Base-by-base conservation (phyloP, 2,329 filamentous ascomycete genomes). In the Penicillium decumbens region DNA sequence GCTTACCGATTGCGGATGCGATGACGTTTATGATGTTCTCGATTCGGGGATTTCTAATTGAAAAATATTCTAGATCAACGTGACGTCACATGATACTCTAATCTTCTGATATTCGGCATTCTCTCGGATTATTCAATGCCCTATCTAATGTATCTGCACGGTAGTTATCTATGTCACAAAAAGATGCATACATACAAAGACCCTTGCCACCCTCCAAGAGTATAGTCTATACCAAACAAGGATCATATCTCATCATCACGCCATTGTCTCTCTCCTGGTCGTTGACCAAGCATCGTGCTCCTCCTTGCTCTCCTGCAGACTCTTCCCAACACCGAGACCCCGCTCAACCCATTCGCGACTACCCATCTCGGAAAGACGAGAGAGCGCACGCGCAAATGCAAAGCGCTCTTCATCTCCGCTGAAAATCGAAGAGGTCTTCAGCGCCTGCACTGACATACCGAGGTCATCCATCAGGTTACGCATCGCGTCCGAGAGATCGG, bases 361-460 rank as follows among this genome's bases (percentile, higher is more conserved):
- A 18, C 90, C 89, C 93, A 98, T 98, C 72, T 97, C 90, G 47
- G 78, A 86, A 53, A 98, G 73, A 48, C 93, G 77, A 46, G 86
- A 91, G 59, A 97, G 70, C 1, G 93, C 93, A 46, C 93, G 77
- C 23, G 90, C 90, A 75, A 98, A 98, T 0, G 93, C 93, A 74
- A 98, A 98, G 0, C 89, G 82, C 72, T 98, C 93, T 74, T 98
- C 93, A 50, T 96, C 93, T 35, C 93, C 93, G 1, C 86, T 88
- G 69, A 98, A 98, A 33, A 97, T 81, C 57, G 81, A 88, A 37
- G 85, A 89, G 58, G 84, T 85, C 75, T 95, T 95, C 61, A 98
- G 77, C 70, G 88, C 85, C 43, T 84, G 79, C 74, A 93, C 91
- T 61, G 87, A 91, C 73, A 90, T 81, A 33, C 89, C 89, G 41